A percentile compares a stretch with the other conserved stretches of the same genome.
Evolutionary conservation across 139 green algal species (phyloP).

Genomic region (Zygnema circumcarinatum): DNA sequence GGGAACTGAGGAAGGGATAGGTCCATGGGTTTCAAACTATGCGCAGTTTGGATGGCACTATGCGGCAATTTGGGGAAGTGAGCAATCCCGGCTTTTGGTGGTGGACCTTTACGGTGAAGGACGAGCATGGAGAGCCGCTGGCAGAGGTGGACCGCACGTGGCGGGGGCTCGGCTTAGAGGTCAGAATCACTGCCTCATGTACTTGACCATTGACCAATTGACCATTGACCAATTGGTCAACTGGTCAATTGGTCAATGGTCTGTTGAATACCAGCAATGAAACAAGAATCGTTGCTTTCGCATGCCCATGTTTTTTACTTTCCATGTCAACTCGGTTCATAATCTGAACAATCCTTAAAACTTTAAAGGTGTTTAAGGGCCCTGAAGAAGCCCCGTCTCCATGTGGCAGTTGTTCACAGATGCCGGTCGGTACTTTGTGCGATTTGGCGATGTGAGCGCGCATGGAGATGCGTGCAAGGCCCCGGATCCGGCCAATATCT

Average conservation of each 20-base stretch:
- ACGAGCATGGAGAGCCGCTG: slow-evolving; percentile 23
- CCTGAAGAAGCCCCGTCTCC: too few species aligned
- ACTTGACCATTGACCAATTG: too few species aligned
- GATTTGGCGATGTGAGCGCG: slow-evolving; percentile 39
- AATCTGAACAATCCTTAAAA: too few species aligned
- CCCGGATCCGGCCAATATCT: background rate
- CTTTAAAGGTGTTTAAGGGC: too few species aligned
- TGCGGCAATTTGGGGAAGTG: slow-evolving; percentile 53
- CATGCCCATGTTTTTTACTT: too few species aligned
- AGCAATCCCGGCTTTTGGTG: slow-evolving; percentile 58
- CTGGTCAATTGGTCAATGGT: background rate
- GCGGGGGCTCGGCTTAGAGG: slow-evolving; percentile 57
- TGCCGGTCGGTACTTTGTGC: slow-evolving; percentile 53
- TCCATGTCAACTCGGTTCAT: too few species aligned
- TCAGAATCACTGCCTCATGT: background rate
- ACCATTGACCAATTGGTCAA: background rate
- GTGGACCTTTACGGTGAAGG: slow-evolving; percentile 52
- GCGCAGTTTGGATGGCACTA: slow-evolving; percentile 24
- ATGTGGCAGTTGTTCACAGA: slow-evolving; percentile 59
- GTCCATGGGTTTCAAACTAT: too few species aligned
- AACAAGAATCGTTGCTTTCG: too few species aligned
- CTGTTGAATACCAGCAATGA: background rate
- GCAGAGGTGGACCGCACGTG: slow-evolving; percentile 46
- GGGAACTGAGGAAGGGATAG: too few species aligned
- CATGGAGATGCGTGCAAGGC: slow-evolving; percentile 2